Evolutionary conservation across 108 stramenopile species (phyloP).

Genomic region (Cyclostephanos invisitatus): DNA sequence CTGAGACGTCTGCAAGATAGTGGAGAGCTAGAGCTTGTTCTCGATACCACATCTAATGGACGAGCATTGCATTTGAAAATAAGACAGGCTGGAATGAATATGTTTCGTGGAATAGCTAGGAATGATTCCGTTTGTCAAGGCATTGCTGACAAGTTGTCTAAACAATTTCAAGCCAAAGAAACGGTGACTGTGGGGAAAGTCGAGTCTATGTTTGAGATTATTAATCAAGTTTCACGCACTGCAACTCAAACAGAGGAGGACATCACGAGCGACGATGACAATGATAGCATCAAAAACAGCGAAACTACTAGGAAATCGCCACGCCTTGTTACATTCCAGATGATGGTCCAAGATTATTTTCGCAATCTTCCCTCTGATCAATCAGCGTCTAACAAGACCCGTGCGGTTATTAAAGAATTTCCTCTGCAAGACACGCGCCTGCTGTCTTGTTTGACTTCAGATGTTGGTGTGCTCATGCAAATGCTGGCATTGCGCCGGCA

Average conservation of each 20-base stretch:
- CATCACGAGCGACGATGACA: constrained; percentile 13
- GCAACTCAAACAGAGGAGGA: constrained; percentile 18
- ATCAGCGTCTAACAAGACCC: constrained; percentile 14
- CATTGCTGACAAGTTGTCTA: constrained; percentile 39
- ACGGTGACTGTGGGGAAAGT: constrained; percentile 62
- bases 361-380: constrained; percentile 11
- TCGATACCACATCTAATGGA: constrained; percentile 60
- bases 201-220: constrained; percentile 64
- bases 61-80: constrained; percentile 61
- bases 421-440: constrained; percentile 20
- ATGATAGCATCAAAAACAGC: background rate
- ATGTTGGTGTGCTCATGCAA: constrained; percentile 45
- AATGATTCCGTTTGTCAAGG: background rate
- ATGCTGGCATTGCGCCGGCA: constrained; percentile 37
- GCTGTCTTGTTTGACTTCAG: constrained; percentile 38
- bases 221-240: constrained; percentile 51
- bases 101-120: constrained; percentile 31
- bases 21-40: constrained; percentile 72
- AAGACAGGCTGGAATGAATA: constrained; percentile 44
- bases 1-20: constrained; percentile 67
- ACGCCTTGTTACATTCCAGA: constrained; percentile 64
- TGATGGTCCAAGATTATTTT: constrained; percentile 61
- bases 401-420: constrained; percentile 37
- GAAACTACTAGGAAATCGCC: constrained; percentile 43
- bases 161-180: constrained; percentile 55